These are phyloP conservation scores for Haematococcus lacustris DNA, from an alignment of 139 green algal species.

Conservation along the genomic window DNA sequence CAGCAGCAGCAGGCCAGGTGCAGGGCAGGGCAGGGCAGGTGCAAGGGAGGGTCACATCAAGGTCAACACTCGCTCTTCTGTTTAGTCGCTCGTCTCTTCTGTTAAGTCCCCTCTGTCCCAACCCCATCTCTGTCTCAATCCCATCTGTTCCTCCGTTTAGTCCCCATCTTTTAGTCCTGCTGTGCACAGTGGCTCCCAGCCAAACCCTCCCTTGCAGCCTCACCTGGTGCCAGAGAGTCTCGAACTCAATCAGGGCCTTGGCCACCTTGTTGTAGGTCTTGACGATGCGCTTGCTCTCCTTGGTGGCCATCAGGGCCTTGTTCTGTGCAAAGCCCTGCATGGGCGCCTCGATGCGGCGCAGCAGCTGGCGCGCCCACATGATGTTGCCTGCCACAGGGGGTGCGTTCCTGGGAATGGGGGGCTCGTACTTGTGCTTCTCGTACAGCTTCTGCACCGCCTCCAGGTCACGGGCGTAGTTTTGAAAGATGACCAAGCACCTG, in stretches of 20 bases:
- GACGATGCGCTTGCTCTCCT: slow-evolving; percentile 83
- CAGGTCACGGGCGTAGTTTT: slow-evolving; percentile 77
- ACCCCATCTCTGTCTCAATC: too few relatives aligned
- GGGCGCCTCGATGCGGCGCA: slow-evolving; percentile 83
- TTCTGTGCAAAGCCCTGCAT: slow-evolving; percentile 82
- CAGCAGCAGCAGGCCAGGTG: too few relatives aligned
- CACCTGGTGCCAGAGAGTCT: slow-evolving; percentile 77
- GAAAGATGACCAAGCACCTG: slow-evolving; percentile 87
- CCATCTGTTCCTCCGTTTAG: too few relatives aligned
- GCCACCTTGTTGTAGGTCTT: slow-evolving; percentile 87
- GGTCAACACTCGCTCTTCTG: too few relatives aligned
- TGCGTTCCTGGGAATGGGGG: slow-evolving; percentile 71
- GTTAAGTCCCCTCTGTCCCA: too few relatives aligned
- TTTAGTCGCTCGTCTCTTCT: too few relatives aligned
- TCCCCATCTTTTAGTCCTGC: too few relatives aligned
- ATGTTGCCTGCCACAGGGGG: slow-evolving; percentile 82
- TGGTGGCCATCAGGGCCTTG: slow-evolving; percentile 72
- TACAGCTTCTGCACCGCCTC: slow-evolving; percentile 85
- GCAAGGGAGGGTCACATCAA: too few relatives aligned
- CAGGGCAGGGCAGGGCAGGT: too few relatives aligned
- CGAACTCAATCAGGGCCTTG: slow-evolving; percentile 87
- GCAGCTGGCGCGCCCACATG: slow-evolving; percentile 86
- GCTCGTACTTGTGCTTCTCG: slow-evolving; percentile 82
- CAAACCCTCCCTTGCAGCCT: too few relatives aligned
- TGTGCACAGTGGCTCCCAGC: too few relatives aligned